Conservation (phyloP, 2,329 filamentous ascomycete genomes). For the Cercospora brassicicola region DNA sequence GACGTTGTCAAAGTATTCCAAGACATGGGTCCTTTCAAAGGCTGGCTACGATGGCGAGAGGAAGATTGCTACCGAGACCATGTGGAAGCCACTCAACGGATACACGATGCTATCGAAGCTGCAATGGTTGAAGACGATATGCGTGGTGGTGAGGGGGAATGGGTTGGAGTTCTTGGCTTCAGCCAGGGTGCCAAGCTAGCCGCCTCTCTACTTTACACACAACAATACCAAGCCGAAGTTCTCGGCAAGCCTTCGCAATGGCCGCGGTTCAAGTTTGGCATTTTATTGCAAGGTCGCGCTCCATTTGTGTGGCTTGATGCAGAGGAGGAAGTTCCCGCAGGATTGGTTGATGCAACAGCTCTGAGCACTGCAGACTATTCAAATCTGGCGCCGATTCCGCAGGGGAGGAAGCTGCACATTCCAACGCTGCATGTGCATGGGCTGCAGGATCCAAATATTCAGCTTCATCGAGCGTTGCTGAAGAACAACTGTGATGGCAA, state of each 20-base stretch:
- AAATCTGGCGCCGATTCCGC: conserved; percentile 20
- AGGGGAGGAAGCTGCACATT: conserved; percentile 45
- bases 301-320: conserved; percentile 19
- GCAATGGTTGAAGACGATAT: conserved; percentile 54
- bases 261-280: conserved; percentile 17
- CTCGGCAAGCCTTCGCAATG: conserved; percentile 9
- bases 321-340: conserved; percentile 29
- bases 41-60: conserved; percentile 36
- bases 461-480: conserved; percentile 55
- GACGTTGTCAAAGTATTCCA: conserved; percentile 44
- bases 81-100: conserved; percentile 9
- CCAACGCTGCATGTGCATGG: conserved; percentile 68
- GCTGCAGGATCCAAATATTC: conserved; percentile 56
- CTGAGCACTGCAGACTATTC: conserved; percentile 10
- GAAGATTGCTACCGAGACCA: conserved; percentile 7
- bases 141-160: conserved; percentile 56
- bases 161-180: conserved; percentile 64
- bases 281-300: conserved; percentile 18
- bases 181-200: conserved; percentile 66
- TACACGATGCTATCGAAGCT: conserved; percentile 14
- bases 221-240: conserved; percentile 18
- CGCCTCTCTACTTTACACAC: conserved; percentile 57
- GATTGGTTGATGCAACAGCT: conserved; percentile 12
- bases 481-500: conserved; percentile 57
- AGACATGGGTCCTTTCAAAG: conserved; percentile 39